phyloP scores from a whole-genome alignment of 2,329 filamentous ascomycete genomes.

The Tympanopsis confertula region DNA sequence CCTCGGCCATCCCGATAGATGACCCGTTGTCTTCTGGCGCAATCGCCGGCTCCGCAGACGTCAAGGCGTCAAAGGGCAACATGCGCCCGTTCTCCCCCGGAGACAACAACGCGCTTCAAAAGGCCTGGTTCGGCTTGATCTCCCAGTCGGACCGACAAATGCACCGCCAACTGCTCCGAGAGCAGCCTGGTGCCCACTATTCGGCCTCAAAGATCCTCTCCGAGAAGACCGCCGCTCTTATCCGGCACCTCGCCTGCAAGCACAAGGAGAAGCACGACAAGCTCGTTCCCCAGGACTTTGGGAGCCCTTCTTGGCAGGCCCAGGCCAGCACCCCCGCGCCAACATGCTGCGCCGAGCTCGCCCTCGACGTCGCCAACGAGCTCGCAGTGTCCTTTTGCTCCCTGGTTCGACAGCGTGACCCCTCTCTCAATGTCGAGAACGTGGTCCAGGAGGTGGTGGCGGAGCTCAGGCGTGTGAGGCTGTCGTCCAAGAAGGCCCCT shows the following conservation, averaged over 20 bases:
- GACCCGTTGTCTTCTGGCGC: slow-evolving; percentile 65
- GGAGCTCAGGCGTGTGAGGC: slow-evolving; percentile 2
- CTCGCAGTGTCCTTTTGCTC: slow-evolving; percentile 37
- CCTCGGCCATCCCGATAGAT: slow-evolving; percentile 71
- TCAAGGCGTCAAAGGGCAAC: slow-evolving; percentile 41
- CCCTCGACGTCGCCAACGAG: slow-evolving; percentile 31
- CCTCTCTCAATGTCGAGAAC: slow-evolving; percentile 26
- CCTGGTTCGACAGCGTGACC: slow-evolving; percentile 26
- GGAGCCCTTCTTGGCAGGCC: slow-evolving; percentile 13
- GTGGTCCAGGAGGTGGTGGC: slow-evolving; percentile 33
- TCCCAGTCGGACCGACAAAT: slow-evolving; percentile 32
- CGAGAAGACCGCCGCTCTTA: slow-evolving; percentile 23
- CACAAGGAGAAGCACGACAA: slow-evolving; percentile 35
- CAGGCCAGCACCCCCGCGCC: slow-evolving; percentile 14
- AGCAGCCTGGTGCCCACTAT: slow-evolving; percentile 9
- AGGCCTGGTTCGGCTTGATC: slow-evolving; percentile 58
- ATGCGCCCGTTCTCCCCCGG: slow-evolving; percentile 68
- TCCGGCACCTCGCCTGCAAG: slow-evolving; percentile 28
- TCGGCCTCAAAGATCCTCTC: slow-evolving; percentile 19
- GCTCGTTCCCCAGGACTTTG: slow-evolving; percentile 16
- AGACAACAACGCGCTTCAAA: slow-evolving; percentile 71
- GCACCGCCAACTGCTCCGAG: slow-evolving; percentile 24
- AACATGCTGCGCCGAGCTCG: slow-evolving; percentile 36
- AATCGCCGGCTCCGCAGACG: slow-evolving; percentile 35
- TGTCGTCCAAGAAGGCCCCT: slow-evolving; percentile 4